phyloP scores from a whole-genome alignment of 306 rosid genomes.

The Biancaea sappan region DNA sequence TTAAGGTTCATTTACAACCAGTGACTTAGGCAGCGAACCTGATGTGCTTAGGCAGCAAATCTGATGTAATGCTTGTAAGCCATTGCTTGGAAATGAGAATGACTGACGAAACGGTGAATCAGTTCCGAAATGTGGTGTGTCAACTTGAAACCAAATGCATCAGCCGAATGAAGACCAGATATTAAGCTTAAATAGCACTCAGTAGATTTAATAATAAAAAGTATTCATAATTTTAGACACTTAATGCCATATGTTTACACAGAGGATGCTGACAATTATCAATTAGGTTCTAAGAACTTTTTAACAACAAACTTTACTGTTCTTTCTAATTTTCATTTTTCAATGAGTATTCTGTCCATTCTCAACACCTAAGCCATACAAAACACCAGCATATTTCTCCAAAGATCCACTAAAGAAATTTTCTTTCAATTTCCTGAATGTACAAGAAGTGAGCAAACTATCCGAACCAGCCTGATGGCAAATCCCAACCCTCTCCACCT shows the following conservation, averaged over 20 bases:
- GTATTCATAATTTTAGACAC: conserved; percentile 31
- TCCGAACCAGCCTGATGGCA: conserved; percentile 59
- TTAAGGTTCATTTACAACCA: not conserved
- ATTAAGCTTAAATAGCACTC: not conserved
- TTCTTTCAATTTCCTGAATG: conserved; percentile 55
- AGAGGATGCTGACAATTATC: conserved; percentile 28
- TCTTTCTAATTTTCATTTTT: conserved; percentile 30
- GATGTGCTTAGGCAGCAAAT: not conserved
- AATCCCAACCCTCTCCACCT: conserved; percentile 55
- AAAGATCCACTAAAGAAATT: conserved; percentile 58
- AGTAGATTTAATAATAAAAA: conserved; percentile 9
- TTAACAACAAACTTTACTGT: not conserved
- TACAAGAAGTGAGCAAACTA: conserved; percentile 54
- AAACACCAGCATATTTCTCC: conserved; percentile 62
- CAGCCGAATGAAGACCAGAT: not conserved
- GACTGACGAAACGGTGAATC: not conserved
- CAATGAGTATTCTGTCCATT: conserved; percentile 42
- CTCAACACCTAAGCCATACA: conserved; percentile 63
- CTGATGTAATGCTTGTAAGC: not conserved
- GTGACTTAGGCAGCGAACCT: not conserved
- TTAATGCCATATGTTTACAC: conserved; percentile 42
- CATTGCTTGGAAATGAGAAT: not conserved
- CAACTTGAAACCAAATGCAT: conserved; percentile 1
- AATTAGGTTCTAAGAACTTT: conserved; percentile 30
- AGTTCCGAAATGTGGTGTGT: not conserved